Conservation (phyloP, 2,329 filamentous ascomycete species). For the Monosporascus sp. region DNA sequence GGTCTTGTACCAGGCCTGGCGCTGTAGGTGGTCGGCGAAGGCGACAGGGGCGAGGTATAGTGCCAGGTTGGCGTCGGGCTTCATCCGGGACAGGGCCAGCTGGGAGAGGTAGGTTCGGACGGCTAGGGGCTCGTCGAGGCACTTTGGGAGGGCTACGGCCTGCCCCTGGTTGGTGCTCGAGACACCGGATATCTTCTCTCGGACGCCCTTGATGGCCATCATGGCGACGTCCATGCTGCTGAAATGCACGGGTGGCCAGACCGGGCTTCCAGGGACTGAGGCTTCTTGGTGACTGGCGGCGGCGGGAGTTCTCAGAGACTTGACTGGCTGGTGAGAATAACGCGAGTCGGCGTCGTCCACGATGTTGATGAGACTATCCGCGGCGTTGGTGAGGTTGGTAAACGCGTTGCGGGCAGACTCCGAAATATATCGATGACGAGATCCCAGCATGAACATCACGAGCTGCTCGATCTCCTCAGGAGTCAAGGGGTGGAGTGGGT, state of each 20-base stretch:
- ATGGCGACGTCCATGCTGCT: constrained; percentile 8
- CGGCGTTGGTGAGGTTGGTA: background rate
- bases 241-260: constrained; percentile 12
- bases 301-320: background rate
- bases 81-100: constrained; percentile 3
- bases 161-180: background rate
- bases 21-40: constrained; percentile 8
- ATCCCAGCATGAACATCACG: constrained; percentile 5
- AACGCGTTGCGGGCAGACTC: background rate
- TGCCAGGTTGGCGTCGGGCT: background rate
- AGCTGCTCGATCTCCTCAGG: constrained; percentile 3
- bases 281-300: background rate
- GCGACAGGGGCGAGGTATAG: constrained; percentile 13
- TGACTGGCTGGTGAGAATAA: background rate
- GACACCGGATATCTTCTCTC: constrained; percentile 11
- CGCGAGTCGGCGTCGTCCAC: constrained; percentile 3
- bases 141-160: constrained; percentile 6
- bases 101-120: constrained; percentile 10
- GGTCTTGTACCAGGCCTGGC: constrained; percentile 9
- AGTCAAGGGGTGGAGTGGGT: constrained; percentile 2
- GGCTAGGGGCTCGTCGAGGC: constrained; percentile 4
- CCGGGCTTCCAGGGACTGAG: background rate
- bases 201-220: constrained; percentile 3
- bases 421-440: constrained; percentile 6
- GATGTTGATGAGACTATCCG: constrained; percentile 5